Percentiles rank a stretch among this genome's conserved stretches.
Conservation (phyloP, 2,329 filamentous ascomycete genomes). For the Botryotinia narcissicola region DNA sequence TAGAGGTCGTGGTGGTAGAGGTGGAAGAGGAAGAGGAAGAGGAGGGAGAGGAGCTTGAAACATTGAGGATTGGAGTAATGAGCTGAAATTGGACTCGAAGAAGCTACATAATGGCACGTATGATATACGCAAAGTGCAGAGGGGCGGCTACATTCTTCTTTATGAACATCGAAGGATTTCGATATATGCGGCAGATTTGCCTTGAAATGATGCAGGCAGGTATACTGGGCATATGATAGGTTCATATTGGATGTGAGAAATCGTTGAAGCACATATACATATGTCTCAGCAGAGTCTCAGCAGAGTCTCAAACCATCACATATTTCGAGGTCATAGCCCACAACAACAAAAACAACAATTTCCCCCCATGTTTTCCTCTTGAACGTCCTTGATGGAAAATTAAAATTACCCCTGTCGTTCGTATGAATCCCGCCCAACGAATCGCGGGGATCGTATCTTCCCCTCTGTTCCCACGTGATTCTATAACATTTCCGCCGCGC, state of each 20-base stretch:
- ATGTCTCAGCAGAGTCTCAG: slow-evolving; percentile 1
- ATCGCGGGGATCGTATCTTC: slow-evolving; percentile 1
- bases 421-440: not conserved
- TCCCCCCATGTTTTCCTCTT: not conserved
- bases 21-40: slow-evolving; percentile 30
- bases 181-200: not conserved
- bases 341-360: not conserved
- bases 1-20: slow-evolving; percentile 37
- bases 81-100: slow-evolving; percentile 1
- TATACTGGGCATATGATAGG: not conserved
- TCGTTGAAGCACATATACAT: not conserved
- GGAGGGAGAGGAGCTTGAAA: slow-evolving; percentile 29
- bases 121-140: not conserved
- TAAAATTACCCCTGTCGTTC: not conserved
- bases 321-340: not conserved
- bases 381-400: not conserved
- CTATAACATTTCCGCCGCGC: not conserved
- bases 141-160: not conserved
- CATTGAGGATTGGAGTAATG: slow-evolving; percentile 7
- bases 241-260: not conserved
- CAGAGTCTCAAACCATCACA: slow-evolving; percentile 1
- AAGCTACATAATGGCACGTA: slow-evolving; percentile 6
- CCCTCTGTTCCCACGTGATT: slow-evolving; percentile 16
- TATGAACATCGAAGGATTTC: not conserved
- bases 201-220: slow-evolving; percentile 10